phyloP scores from a whole-genome alignment of 768 basidiomycete species.

The Leucocoprinus leucothites region DNA sequence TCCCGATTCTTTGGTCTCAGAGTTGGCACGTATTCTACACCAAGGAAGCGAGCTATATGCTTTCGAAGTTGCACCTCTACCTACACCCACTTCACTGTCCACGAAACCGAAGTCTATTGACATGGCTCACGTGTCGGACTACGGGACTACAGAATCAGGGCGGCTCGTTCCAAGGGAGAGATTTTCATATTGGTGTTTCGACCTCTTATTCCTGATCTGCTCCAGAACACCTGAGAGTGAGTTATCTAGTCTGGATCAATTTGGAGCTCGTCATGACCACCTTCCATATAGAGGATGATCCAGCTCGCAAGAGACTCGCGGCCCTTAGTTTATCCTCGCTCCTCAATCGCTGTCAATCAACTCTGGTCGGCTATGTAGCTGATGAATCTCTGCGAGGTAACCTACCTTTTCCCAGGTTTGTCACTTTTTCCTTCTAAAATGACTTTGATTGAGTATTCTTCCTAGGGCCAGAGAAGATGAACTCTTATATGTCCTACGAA shows the following conservation, averaged over 20 bases:
- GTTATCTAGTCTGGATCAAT: constrained; percentile 11
- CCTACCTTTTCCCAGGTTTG: constrained; percentile 82
- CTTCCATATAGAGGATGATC: constrained; percentile 51
- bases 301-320: constrained; percentile 63
- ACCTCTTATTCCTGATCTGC: constrained; percentile 79
- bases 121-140: constrained; percentile 29
- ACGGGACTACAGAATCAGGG: constrained; percentile 62
- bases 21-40: constrained; percentile 68
- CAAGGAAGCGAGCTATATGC: constrained; percentile 69
- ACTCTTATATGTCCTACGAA: constrained; percentile 76
- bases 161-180: constrained; percentile 68
- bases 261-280: background rate
- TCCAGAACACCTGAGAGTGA: constrained; percentile 61
- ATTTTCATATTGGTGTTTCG: constrained; percentile 93
- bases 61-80: constrained; percentile 17
- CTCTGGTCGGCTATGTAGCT: constrained; percentile 73
- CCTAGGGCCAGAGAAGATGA: constrained; percentile 84
- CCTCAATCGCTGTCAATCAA: constrained; percentile 69
- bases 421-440: background rate
- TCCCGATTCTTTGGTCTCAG: constrained; percentile 66
- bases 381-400: constrained; percentile 84
- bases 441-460: background rate
- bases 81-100: constrained; percentile 11
- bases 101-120: constrained; percentile 24
- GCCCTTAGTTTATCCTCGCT: constrained; percentile 69